Evolutionary conservation across 2,329 filamentous ascomycete species (phyloP).

Genomic region (Beauveria asiatica): DNA sequence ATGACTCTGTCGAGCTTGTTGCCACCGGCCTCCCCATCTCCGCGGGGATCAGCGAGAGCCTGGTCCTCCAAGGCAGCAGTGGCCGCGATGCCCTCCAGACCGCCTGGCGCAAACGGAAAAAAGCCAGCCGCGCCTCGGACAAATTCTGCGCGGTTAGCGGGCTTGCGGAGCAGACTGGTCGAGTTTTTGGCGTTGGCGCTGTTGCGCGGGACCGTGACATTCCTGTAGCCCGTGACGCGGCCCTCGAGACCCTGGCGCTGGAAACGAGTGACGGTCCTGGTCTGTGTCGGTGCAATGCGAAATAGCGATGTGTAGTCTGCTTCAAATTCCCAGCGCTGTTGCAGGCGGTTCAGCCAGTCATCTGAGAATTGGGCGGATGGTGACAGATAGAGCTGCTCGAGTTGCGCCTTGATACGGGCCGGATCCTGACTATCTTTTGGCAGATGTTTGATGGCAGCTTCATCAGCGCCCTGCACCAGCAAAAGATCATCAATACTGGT

Average conservation of each 20-base stretch:
- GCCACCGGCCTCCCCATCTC: constrained; percentile 33
- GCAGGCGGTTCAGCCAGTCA: constrained; percentile 80
- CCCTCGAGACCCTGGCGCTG: constrained; percentile 86
- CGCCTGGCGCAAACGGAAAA: constrained; percentile 88
- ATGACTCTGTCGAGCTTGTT: constrained; percentile 76
- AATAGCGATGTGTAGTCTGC: constrained; percentile 79
- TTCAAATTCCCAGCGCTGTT: constrained; percentile 80
- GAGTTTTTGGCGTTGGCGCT: constrained; percentile 93
- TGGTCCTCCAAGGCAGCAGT: constrained; percentile 79
- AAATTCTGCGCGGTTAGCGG: constrained; percentile 79
- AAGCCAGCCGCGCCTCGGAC: constrained; percentile 88
- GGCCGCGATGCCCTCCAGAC: constrained; percentile 77
- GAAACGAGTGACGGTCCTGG: constrained; percentile 89
- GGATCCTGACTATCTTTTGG: constrained; percentile 32
- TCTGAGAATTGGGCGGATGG: constrained; percentile 72
- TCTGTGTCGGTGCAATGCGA: constrained; percentile 80
- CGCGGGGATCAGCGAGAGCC: constrained; percentile 44
- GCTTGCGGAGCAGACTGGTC: constrained; percentile 78
- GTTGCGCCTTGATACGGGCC: constrained; percentile 56
- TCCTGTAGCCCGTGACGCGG: constrained; percentile 84
- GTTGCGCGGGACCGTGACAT: constrained; percentile 83
- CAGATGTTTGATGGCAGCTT: constrained; percentile 7
- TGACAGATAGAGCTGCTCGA: constrained; percentile 70
- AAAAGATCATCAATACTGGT: constrained; percentile 28
- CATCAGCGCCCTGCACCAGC: constrained; percentile 19